Evolutionary conservation across 805 yeast species (phyloP), one percentile per base, ranked within the genome.

Genomic region (Candida andamanensis): DNA sequence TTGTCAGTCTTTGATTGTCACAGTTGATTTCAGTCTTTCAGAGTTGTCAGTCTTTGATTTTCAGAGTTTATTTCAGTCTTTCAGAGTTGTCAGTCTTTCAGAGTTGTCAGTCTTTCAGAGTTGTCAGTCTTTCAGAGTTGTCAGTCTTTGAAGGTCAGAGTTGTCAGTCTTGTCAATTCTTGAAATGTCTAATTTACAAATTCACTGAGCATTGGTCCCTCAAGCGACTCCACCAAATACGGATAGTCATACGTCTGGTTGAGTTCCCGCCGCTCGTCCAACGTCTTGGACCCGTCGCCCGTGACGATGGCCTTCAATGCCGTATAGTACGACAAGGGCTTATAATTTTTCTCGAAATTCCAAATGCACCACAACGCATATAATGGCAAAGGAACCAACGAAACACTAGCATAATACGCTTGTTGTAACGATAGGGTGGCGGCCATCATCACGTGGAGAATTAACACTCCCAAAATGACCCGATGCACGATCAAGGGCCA

Each of bases 401-500:
- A 69, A 30, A 80, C 63, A 0, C 96, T 86, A 26, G 85, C 63
- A 4, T 76, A 58, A 63, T 79, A 87, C 1, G 94, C 95, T 39
- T 80, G 76, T 47, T 83, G 86, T 35, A 85, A 70, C 0, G 85
- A 87, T 38, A 90, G 66, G 0, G 94, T 78, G 3, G 97, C 97
- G 0, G 90, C 86, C 85, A 89, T 87, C 9, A 95, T 86, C 37
- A 90, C 59, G 51, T 92, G 98, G 55, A 90, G 87, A 11, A 90
- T 65, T 20, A 84, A 57, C 16, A 90, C 58, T 0, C 97, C 97
- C 36, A 86, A 52, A 34, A 84, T 76, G 1, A 89, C 76, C 44
- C 98, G 69, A 46, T 95, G 69, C 49, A 84, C 82, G 2, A 90
- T 79, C 29, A 87, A 64, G 0, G 96, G 95, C 97, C 97, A 90